A percentile compares a stretch with the other conserved stretches of the same genome.
phyloP scores from a whole-genome alignment of 345 rosid genomes.

The Citrus glauca region DNA sequence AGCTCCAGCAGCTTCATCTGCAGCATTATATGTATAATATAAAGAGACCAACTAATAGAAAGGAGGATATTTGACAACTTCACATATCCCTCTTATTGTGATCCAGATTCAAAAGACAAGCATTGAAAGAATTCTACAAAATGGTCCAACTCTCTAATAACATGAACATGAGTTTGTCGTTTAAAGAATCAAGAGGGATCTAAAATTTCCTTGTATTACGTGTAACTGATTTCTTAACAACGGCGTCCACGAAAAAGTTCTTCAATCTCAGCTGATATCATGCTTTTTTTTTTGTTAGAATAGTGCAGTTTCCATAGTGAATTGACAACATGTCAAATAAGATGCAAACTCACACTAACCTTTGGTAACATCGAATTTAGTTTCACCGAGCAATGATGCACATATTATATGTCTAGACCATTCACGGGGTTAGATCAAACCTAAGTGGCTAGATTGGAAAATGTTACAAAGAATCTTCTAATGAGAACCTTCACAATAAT shows the following conservation, averaged over 20 bases:
- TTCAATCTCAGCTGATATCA: background rate
- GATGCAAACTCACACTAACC: background rate
- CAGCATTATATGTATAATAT: slow-evolving; percentile 5
- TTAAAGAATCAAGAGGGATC: background rate
- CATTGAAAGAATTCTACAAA: background rate
- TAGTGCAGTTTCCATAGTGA: background rate
- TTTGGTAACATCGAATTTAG: background rate
- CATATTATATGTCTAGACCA: background rate
- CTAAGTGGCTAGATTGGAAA: background rate
- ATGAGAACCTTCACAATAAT: background rate
- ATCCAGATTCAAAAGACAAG: background rate
- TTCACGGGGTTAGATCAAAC: background rate
- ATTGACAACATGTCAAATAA: background rate
- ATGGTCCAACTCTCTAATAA: background rate
- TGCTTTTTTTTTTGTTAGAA: background rate
- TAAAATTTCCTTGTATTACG: background rate
- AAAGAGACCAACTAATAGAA: background rate
- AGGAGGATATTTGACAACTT: background rate
- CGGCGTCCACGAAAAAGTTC: background rate
- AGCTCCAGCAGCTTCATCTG: slow-evolving; percentile 76
- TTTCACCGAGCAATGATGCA: background rate
- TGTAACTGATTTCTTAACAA: background rate
- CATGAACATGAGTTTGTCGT: background rate
- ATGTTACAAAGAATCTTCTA: background rate
- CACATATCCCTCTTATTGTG: background rate